phyloP scores from a whole-genome alignment of 2,329 filamentous ascomycete genomes.

The Aspergillus japonicus region DNA sequence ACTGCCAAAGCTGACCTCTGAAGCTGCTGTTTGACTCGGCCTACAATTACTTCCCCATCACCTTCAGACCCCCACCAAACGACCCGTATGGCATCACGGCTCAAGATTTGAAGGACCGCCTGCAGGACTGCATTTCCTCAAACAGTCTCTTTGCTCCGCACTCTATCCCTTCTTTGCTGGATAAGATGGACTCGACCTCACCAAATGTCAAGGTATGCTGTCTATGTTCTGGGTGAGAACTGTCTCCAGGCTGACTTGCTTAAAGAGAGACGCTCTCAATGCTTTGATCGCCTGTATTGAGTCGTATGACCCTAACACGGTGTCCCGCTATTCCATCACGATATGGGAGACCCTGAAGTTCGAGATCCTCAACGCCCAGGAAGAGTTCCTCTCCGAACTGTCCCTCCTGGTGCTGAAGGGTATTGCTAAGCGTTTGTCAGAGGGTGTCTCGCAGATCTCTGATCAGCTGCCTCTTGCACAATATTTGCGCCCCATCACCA shows the following conservation, averaged over 20 bases:
- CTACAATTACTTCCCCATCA: conserved; percentile 72
- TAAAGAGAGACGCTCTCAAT: conserved; percentile 62
- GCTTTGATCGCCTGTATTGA: conserved; percentile 59
- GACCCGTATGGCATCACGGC: conserved; percentile 69
- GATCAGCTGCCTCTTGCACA: conserved; percentile 48
- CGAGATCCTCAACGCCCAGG: conserved; percentile 65
- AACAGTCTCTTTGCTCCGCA: conserved; percentile 64
- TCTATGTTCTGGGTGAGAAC: not conserved
- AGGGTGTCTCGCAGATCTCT: conserved; percentile 37
- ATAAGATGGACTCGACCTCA: conserved; percentile 68
- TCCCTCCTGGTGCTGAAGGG: conserved; percentile 56
- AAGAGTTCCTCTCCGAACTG: conserved; percentile 63
- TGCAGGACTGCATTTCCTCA: conserved; percentile 64
- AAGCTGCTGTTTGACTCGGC: conserved; percentile 63
- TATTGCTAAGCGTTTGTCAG: conserved; percentile 57
- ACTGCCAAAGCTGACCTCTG: conserved; percentile 18
- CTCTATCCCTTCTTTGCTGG: conserved; percentile 64
- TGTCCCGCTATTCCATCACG: conserved; percentile 63
- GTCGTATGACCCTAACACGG: conserved; percentile 59
- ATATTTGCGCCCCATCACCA: conserved; percentile 61
- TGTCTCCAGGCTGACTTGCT: conserved; percentile 17
- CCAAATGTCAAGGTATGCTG: conserved; percentile 61
- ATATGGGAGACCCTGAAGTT: conserved; percentile 70
- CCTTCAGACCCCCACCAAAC: conserved; percentile 66
- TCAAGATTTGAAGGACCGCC: conserved; percentile 63